These are phyloP conservation scores for Syzygium malaccense DNA, from an alignment of 441 rosid species.

Conservation along the genomic window DNA sequence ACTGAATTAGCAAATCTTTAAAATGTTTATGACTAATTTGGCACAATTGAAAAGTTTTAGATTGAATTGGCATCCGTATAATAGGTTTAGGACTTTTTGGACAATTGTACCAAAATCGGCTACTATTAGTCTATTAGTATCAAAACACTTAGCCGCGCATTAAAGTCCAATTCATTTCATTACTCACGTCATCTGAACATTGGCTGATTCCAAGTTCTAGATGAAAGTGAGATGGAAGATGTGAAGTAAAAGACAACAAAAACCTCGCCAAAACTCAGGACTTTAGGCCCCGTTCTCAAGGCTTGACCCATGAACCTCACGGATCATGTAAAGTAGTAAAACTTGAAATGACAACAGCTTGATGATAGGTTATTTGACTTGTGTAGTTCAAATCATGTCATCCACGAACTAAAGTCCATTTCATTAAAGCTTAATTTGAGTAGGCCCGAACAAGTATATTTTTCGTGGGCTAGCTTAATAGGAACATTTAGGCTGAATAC, in stretches of 20 bases:
- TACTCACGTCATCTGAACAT: background rate
- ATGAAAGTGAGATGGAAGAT: background rate
- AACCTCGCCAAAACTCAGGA: background rate
- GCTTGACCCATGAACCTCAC: background rate
- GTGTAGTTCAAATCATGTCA: background rate
- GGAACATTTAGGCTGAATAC: background rate
- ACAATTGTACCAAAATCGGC: too few relatives aligned
- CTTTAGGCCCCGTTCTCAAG: background rate
- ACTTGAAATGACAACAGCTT: background rate
- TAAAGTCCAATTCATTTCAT: background rate
- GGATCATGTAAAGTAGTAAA: background rate
- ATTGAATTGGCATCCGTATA: too few relatives aligned
- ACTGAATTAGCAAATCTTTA: too few relatives aligned
- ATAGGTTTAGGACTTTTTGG: too few relatives aligned
- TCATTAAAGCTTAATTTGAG: background rate
- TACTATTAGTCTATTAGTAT: background rate
- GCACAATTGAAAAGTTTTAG: too few relatives aligned
- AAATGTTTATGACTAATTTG: too few relatives aligned
- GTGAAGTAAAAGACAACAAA: background rate
- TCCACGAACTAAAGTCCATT: background rate
- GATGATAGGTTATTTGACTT: too few relatives aligned
- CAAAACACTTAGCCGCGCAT: too few relatives aligned
- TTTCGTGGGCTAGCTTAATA: background rate
- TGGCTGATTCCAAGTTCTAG: background rate
- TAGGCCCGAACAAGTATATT: background rate